Evolutionary conservation across 495 filamentous ascomycete genomes (phyloP).

Genomic region (Annulohypoxylon stygium): DNA sequence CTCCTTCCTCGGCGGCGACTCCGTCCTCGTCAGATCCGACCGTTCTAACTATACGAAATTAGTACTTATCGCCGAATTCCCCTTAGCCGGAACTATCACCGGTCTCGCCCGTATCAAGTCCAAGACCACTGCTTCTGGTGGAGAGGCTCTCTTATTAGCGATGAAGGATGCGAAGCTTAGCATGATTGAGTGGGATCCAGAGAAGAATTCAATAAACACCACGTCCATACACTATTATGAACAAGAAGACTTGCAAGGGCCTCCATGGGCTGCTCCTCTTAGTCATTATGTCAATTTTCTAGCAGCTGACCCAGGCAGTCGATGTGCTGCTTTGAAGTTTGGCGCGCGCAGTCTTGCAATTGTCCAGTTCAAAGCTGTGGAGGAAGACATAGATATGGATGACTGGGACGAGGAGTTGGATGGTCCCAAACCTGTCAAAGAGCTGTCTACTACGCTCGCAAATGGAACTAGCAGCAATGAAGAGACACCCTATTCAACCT

Average conservation of each 20-base stretch:
- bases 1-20: conserved; percentile 70
- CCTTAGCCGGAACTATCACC: conserved; percentile 84
- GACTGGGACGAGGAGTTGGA: conserved; percentile 87
- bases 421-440: conserved; percentile 64
- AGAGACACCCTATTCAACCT: conserved; percentile 86
- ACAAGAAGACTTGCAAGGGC: conserved; percentile 83
- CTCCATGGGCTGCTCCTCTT: conserved; percentile 79
- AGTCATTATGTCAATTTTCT: conserved; percentile 80
- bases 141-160: conserved; percentile 84
- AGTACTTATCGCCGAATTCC: conserved; percentile 86
- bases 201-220: conserved; percentile 79
- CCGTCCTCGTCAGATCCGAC: conserved; percentile 66
- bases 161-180: conserved; percentile 92
- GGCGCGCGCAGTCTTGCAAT: conserved; percentile 90
- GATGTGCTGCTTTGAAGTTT: conserved; percentile 95
- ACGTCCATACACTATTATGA: conserved; percentile 98
- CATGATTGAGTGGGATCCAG: conserved; percentile 94
- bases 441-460: conserved; percentile 56
- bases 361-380: conserved; percentile 89
- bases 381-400: conserved; percentile 89
- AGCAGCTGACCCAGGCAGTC: conserved; percentile 88
- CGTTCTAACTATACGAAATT: conserved; percentile 76
- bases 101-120: conserved; percentile 82
- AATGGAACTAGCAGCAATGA: conserved; percentile 69
- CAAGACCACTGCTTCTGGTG: conserved; percentile 77